Percentiles rank a stretch among this genome's conserved stretches.
These are phyloP conservation scores for Chaetomium sp. DNA, from an alignment of 2,329 filamentous ascomycete genomes.

Conservation along the genomic window DNA sequence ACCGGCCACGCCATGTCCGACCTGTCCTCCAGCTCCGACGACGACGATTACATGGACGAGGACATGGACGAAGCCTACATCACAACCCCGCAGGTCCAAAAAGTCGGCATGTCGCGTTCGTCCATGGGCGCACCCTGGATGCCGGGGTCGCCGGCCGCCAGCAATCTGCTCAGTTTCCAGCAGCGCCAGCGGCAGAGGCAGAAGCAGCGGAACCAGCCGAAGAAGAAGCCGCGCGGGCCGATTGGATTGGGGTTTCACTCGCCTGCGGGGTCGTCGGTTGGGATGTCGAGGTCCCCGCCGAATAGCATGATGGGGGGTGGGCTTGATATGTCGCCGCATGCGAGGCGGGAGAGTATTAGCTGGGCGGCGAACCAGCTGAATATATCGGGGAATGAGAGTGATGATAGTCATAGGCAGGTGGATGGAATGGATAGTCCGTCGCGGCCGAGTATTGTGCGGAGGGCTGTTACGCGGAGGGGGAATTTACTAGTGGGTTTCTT, in stretches of 20 bases:
- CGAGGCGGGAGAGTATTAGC: constrained; percentile 80
- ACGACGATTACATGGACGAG: constrained; percentile 65
- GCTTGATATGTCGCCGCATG: constrained; percentile 37
- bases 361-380: constrained; percentile 85
- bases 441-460: constrained; percentile 63
- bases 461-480: constrained; percentile 77
- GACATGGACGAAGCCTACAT: constrained; percentile 75
- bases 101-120: constrained; percentile 43
- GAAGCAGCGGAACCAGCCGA: constrained; percentile 61
- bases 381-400: constrained; percentile 73
- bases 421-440: constrained; percentile 40
- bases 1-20: constrained; percentile 69
- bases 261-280: constrained; percentile 30
- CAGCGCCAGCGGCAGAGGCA: constrained; percentile 67
- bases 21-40: constrained; percentile 66
- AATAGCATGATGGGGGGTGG: constrained; percentile 25
- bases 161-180: constrained; percentile 77
- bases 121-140: constrained; percentile 57
- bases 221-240: constrained; percentile 43
- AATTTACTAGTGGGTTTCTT: constrained; percentile 67
- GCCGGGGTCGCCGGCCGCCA: constrained; percentile 61
- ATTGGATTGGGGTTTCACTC: constrained; percentile 47
- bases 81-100: constrained; percentile 72
- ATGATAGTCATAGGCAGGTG: constrained; percentile 53
- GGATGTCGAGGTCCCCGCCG: constrained; percentile 66